Conservation (phyloP, 768 basidiomycete genomes). For the Suillus lakei region DNA sequence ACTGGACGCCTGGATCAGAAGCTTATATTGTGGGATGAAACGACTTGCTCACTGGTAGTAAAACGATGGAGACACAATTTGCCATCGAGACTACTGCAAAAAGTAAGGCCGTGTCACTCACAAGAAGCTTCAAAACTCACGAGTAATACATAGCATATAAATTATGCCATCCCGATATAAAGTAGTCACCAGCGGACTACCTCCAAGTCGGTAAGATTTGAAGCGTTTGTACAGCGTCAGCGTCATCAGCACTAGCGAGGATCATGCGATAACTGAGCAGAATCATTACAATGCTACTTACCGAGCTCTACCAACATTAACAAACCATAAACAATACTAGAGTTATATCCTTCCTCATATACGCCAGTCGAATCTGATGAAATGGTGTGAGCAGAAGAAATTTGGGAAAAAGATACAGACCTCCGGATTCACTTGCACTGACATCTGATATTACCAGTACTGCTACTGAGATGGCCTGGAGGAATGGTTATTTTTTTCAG, state of each 20-base stretch:
- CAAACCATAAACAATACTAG: neutral
- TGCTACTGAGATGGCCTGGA: neutral
- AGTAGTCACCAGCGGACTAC: neutral
- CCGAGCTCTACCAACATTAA: slow-evolving; percentile 2
- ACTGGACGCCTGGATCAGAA: neutral
- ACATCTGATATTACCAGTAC: neutral
- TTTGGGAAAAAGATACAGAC: neutral
- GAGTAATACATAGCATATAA: neutral
- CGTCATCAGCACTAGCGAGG: neutral
- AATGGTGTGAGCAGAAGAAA: neutral
- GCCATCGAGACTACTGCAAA: neutral
- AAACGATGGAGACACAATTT: neutral
- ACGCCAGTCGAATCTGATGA: neutral
- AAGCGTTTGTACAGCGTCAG: slow-evolving; percentile 4
- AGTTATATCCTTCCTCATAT: neutral
- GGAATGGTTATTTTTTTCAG: neutral
- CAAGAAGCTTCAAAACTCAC: neutral
- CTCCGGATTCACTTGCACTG: neutral
- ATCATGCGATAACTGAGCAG: neutral
- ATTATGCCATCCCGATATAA: neutral
- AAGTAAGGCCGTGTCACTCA: neutral
- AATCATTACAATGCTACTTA: neutral
- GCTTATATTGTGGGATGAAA: neutral
- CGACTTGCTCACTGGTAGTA: neutral
- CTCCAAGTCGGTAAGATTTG: neutral